These are phyloP conservation scores for Lagenaria siceraria DNA, from an alignment of 306 rosid genomes.

Conservation along the genomic window DNA sequence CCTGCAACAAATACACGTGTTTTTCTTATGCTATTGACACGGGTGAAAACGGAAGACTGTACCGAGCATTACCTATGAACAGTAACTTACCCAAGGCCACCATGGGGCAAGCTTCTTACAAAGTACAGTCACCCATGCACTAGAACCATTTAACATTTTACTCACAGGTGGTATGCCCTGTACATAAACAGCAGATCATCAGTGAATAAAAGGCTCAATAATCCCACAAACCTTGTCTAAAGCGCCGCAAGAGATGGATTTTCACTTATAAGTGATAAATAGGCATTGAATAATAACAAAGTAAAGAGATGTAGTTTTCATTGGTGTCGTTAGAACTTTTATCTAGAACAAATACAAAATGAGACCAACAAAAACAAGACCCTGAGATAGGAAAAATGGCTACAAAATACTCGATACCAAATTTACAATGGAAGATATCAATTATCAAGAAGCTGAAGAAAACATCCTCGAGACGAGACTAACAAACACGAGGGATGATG, in stretches of 20 bases:
- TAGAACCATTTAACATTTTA: conserved; percentile 36
- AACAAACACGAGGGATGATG: neutral
- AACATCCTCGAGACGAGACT: neutral
- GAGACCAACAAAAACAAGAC: neutral
- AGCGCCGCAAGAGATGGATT: neutral
- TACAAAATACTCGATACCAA: neutral
- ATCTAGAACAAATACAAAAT: neutral
- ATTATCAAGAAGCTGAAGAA: neutral
- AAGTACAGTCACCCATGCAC: conserved; percentile 75
- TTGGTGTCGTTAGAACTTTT: neutral
- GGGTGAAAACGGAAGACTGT: neutral
- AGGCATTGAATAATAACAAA: neutral
- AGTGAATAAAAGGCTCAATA: neutral
- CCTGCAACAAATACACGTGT: conserved; percentile 29
- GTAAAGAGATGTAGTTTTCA: neutral
- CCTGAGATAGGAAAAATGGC: neutral
- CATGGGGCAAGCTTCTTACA: conserved; percentile 59
- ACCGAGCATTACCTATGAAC: neutral
- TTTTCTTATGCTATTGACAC: neutral
- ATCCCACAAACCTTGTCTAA: neutral
- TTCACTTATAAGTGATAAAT: neutral
- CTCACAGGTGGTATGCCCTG: conserved; percentile 79
- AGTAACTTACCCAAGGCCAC: conserved; percentile 89
- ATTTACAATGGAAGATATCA: neutral
- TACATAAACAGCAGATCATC: conserved; percentile 2